phyloP scores from a whole-genome alignment of 2,329 filamentous ascomycete genomes.

The Nothomitra cinnamomea region DNA sequence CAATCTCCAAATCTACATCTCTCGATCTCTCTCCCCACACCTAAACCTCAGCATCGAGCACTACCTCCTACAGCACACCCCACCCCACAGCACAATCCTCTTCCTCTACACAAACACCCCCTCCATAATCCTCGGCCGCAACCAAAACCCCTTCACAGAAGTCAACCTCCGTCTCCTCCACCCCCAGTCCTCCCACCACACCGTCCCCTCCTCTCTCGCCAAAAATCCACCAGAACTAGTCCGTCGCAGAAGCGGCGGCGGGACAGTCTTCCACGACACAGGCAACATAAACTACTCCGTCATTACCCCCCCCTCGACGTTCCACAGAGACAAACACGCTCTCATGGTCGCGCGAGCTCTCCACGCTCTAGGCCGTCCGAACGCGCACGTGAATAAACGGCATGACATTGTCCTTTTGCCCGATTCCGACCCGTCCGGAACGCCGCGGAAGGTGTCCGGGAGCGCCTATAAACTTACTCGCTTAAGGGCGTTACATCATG shows the following conservation, averaged over 20 bases:
- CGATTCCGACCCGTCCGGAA: slow-evolving; percentile 13
- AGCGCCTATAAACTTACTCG: slow-evolving; percentile 89
- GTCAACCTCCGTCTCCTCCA: slow-evolving; percentile 52
- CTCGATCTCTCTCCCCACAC: slow-evolving; percentile 54
- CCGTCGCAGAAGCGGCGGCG: slow-evolving; percentile 72
- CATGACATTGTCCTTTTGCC: slow-evolving; percentile 79
- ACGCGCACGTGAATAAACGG: slow-evolving; percentile 64
- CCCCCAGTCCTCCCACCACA: slow-evolving; percentile 10
- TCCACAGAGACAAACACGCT: slow-evolving; percentile 75
- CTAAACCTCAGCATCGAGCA: slow-evolving; percentile 92
- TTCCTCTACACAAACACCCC: slow-evolving; percentile 81
- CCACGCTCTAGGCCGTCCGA: slow-evolving; percentile 35
- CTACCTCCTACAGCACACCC: slow-evolving; percentile 60
- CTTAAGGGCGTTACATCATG: slow-evolving; percentile 72
- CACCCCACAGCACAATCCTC: slow-evolving; percentile 56
- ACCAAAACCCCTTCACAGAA: slow-evolving; percentile 96
- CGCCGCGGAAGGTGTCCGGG: slow-evolving; percentile 62
- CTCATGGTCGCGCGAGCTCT: slow-evolving; percentile 86
- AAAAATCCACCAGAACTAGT: slow-evolving; percentile 32
- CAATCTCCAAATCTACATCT: slow-evolving; percentile 52
- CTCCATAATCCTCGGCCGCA: slow-evolving; percentile 80
- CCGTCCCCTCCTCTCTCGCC: neutral
- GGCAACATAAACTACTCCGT: slow-evolving; percentile 95
- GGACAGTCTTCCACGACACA: slow-evolving; percentile 81
- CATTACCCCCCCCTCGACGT: slow-evolving; percentile 58